These are phyloP conservation scores for Lodderomyces parapsilosis DNA, from an alignment of 1,139 yeast genomes.

Conservation along the genomic window DNA sequence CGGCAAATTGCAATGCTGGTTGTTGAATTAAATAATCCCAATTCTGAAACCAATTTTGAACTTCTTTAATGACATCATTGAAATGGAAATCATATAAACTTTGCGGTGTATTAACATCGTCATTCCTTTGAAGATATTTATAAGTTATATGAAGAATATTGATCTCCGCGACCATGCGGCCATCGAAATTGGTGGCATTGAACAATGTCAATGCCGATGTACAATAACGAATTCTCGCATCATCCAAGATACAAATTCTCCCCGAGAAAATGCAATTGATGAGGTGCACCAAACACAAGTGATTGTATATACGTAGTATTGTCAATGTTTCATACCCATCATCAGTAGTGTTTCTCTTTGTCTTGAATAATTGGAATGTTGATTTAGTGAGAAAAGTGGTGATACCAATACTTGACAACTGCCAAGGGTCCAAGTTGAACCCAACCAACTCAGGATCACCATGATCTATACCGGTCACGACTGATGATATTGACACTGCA, in stretches of 20 bases:
- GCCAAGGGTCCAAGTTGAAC: constrained; percentile 58
- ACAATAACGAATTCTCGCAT: constrained; percentile 60
- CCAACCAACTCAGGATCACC: constrained; percentile 16
- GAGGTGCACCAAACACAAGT: constrained; percentile 67
- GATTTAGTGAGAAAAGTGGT: constrained; percentile 54
- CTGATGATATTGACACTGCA: constrained; percentile 56
- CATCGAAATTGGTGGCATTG: constrained; percentile 76
- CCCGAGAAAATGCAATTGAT: constrained; percentile 71
- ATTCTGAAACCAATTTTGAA: constrained; percentile 63
- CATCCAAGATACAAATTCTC: constrained; percentile 72
- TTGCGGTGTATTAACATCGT: background rate
- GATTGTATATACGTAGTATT: constrained; percentile 67
- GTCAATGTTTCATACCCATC: constrained; percentile 29
- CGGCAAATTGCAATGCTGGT: constrained; percentile 76
- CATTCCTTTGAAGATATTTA: constrained; percentile 48
- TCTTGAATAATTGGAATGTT: constrained; percentile 30
- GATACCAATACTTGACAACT: constrained; percentile 56
- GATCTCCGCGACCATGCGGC: constrained; percentile 80
- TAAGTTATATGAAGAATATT: constrained; percentile 62
- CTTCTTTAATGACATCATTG: constrained; percentile 29
- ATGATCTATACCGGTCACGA: constrained; percentile 22
- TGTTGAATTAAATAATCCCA: constrained; percentile 74
- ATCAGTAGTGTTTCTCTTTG: constrained; percentile 9
- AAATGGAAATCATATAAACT: constrained; percentile 20
- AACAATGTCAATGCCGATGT: constrained; percentile 60